These are phyloP conservation scores for Agrocybe pediades DNA, from an alignment of 768 basidiomycete species.

Conservation along the genomic window DNA sequence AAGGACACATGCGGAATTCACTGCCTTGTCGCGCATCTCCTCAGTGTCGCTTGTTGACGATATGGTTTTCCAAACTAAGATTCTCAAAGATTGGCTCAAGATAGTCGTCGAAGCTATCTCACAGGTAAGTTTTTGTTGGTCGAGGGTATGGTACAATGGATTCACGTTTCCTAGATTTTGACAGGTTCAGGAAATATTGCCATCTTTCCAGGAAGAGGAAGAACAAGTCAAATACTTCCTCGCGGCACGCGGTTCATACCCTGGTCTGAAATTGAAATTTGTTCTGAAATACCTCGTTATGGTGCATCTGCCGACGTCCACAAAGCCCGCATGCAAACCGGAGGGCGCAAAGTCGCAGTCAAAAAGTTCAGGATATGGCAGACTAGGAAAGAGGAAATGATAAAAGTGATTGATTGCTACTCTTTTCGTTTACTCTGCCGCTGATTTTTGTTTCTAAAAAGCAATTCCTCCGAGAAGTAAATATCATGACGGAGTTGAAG, in stretches of 20 bases:
- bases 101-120: background rate
- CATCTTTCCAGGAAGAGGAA: background rate
- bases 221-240: background rate
- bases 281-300: background rate
- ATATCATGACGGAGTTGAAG: slow-evolving; percentile 12
- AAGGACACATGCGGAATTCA: background rate
- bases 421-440: background rate
- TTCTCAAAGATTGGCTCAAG: background rate
- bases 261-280: background rate
- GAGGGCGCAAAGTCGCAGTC: slow-evolving; percentile 10
- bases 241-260: background rate
- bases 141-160: too few relatives aligned
- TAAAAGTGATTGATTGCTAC: background rate
- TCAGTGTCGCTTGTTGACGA: background rate
- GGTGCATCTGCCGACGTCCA: slow-evolving; percentile 14
- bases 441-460: background rate
- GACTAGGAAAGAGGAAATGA: background rate
- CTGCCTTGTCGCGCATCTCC: background rate
- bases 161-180: background rate
- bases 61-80: background rate
- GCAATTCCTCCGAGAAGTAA: slow-evolving; percentile 9
- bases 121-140: too few relatives aligned
- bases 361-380: slow-evolving; percentile 7
- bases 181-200: background rate
- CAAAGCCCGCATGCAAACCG: background rate